phyloP scores from a whole-genome alignment of 768 basidiomycete genomes.

The Lyophyllum semitale region DNA sequence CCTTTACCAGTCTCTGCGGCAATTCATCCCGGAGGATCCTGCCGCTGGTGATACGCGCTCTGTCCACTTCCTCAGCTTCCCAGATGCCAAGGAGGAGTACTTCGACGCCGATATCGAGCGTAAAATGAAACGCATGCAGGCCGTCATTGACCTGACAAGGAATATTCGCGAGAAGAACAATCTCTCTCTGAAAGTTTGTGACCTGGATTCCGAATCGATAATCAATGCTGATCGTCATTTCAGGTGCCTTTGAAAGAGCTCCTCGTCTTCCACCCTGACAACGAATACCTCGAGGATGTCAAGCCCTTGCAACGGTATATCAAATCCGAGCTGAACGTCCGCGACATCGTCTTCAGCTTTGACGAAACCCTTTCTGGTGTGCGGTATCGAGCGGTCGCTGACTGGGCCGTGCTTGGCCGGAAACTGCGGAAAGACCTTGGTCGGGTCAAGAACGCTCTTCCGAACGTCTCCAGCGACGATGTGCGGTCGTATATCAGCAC shows the following conservation, averaged over 20 bases:
- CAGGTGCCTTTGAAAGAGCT: constrained; percentile 93
- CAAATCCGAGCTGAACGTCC: constrained; percentile 93
- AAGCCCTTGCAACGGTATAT: constrained; percentile 85
- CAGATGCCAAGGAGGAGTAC: constrained; percentile 91
- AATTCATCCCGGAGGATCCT: constrained; percentile 81
- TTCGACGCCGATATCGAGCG: constrained; percentile 93
- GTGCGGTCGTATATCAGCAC: constrained; percentile 76
- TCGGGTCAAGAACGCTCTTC: constrained; percentile 87
- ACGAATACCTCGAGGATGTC: constrained; percentile 83
- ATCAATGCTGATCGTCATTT: constrained; percentile 4
- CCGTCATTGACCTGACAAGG: constrained; percentile 90
- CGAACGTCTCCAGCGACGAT: constrained; percentile 76
- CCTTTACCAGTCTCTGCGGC: constrained; percentile 86
- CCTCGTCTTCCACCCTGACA: constrained; percentile 88
- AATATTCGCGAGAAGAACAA: constrained; percentile 86
- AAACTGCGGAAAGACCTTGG: constrained; percentile 92
- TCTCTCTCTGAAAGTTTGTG: constrained; percentile 83
- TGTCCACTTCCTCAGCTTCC: constrained; percentile 94
- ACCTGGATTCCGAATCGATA: neutral
- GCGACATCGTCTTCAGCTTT: constrained; percentile 84
- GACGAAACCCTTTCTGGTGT: constrained; percentile 87
- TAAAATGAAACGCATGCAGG: constrained; percentile 92
- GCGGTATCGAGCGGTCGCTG: constrained; percentile 88
- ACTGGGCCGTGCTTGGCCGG: constrained; percentile 92
- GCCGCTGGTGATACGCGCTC: constrained; percentile 81